phyloP scores from a whole-genome alignment of 2,329 filamentous ascomycete genomes.

The Alternaria triticina region DNA sequence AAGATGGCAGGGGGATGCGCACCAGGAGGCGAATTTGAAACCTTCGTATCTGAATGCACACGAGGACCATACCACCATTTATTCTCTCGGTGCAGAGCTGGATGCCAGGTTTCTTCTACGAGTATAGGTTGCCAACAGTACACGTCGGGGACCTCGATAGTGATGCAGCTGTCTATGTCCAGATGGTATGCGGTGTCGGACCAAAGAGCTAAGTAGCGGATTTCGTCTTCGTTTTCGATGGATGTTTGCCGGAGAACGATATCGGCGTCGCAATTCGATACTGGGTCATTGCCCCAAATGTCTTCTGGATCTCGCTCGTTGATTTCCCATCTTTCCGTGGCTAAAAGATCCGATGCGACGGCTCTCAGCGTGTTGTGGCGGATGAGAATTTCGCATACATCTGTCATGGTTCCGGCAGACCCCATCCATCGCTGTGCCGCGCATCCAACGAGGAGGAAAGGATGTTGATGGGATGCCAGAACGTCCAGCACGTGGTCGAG shows the following conservation, averaged over 20 bases:
- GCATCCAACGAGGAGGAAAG: background rate
- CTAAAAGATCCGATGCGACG: background rate
- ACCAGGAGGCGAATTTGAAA: background rate
- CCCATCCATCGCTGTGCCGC: slow-evolving; percentile 1
- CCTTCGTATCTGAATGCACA: slow-evolving; percentile 2
- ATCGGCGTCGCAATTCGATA: background rate
- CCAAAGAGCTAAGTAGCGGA: background rate
- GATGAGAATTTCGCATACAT: background rate
- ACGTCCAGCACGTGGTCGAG: background rate
- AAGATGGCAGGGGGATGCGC: background rate
- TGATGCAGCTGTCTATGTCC: background rate
- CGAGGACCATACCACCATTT: slow-evolving; percentile 11
- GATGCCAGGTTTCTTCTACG: slow-evolving; percentile 15
- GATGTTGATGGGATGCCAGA: background rate
- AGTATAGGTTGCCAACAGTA: slow-evolving; percentile 6
- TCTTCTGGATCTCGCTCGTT: background rate
- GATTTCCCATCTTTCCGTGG: background rate
- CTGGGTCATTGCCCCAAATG: background rate
- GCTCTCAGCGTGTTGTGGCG: background rate
- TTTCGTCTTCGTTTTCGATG: background rate
- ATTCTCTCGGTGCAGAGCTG: slow-evolving; percentile 4
- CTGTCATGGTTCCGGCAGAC: background rate
- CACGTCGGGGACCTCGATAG: slow-evolving; percentile 1
- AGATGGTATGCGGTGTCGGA: background rate
- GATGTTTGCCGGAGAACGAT: background rate